phyloP scores from a whole-genome alignment of 768 basidiomycete genomes.

The Hypsizygus marmoreus region DNA sequence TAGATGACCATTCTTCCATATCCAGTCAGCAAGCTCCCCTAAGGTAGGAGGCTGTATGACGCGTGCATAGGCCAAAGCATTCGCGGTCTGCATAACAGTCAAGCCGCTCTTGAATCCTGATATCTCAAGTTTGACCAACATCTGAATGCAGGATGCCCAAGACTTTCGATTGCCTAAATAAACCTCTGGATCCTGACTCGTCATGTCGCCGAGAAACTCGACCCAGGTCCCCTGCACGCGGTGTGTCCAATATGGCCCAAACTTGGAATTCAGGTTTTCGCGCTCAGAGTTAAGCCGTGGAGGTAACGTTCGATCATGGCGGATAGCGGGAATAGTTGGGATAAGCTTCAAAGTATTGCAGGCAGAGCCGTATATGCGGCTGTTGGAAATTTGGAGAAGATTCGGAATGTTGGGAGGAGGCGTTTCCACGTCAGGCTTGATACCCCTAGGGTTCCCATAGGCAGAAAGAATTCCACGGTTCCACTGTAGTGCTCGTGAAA shows the following conservation, averaged over 20 bases:
- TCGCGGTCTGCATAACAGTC: conserved; percentile 15
- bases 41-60: conserved; percentile 4
- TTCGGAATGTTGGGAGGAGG: too few species aligned
- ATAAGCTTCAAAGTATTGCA: neutral
- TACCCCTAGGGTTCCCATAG: too few species aligned
- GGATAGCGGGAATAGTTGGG: neutral
- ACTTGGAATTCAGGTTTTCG: conserved; percentile 7
- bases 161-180: neutral
- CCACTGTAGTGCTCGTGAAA: too few species aligned
- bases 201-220: neutral
- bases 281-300: neutral
- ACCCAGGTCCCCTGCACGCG: conserved; percentile 6
- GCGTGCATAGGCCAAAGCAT: conserved; percentile 12
- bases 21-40: conserved; percentile 11
- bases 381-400: too few species aligned
- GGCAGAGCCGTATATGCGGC: too few species aligned
- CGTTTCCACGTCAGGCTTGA: too few species aligned
- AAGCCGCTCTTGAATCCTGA: conserved; percentile 8
- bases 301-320: neutral
- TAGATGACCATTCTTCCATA: neutral
- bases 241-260: conserved; percentile 3
- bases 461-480: too few species aligned
- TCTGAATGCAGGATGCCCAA: conserved; percentile 6
- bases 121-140: conserved; percentile 4
- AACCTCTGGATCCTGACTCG: conserved; percentile 1